Conservation (phyloP, 495 filamentous ascomycete species). For the Astrothelium macrocarpum region DNA sequence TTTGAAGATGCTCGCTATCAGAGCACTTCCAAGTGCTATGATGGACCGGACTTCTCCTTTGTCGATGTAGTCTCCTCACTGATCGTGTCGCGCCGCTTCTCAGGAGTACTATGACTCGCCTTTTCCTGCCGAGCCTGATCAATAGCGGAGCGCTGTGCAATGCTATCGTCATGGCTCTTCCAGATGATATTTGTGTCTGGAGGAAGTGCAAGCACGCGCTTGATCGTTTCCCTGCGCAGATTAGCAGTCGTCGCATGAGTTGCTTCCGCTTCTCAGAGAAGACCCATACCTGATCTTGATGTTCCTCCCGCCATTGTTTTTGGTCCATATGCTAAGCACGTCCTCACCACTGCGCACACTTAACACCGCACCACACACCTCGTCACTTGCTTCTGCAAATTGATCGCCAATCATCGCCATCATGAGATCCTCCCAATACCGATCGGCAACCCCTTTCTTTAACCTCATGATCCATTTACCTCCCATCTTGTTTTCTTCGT, state of each 20-base stretch:
- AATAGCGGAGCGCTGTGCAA: slow-evolving; percentile 30
- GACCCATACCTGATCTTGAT: slow-evolving; percentile 86
- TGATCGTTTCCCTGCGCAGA: slow-evolving; percentile 71
- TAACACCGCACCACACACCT: slow-evolving; percentile 87
- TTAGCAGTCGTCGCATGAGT: neutral
- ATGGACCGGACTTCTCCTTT: slow-evolving; percentile 21
- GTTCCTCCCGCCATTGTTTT: slow-evolving; percentile 80
- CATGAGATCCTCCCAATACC: slow-evolving; percentile 95
- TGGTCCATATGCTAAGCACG: slow-evolving; percentile 94
- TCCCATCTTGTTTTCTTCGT: slow-evolving; percentile 89
- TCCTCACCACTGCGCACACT: slow-evolving; percentile 94
- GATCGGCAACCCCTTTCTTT: slow-evolving; percentile 92
- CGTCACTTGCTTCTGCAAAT: slow-evolving; percentile 86
- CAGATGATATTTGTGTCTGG: slow-evolving; percentile 83
- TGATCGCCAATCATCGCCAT: slow-evolving; percentile 89
- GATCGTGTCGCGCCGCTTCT: slow-evolving; percentile 28
- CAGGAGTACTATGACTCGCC: slow-evolving; percentile 17
- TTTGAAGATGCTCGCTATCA: neutral
- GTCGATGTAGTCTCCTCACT: slow-evolving; percentile 18
- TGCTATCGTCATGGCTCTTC: slow-evolving; percentile 71
- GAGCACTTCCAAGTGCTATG: slow-evolving; percentile 1
- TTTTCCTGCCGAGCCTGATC: slow-evolving; percentile 34
- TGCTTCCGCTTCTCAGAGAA: neutral
- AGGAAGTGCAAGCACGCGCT: slow-evolving; percentile 75
- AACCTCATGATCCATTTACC: slow-evolving; percentile 95